phyloP scores from a whole-genome alignment of 169 alveolate genomes.

The Cystoisospora suis region DNA sequence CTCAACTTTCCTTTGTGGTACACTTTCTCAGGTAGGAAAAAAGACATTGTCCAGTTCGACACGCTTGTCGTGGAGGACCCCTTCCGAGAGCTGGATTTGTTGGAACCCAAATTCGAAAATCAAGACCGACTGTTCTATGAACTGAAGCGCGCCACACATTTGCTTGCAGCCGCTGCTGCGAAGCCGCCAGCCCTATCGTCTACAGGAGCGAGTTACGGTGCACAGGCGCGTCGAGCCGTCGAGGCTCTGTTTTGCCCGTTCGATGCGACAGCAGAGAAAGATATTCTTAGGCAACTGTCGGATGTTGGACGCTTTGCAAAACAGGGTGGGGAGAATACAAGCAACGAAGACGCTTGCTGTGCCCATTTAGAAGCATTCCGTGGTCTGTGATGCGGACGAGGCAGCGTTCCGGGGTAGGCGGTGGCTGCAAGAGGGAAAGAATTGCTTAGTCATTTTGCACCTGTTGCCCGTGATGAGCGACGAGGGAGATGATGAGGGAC shows the following conservation, averaged over 20 bases:
- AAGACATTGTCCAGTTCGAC: not conserved
- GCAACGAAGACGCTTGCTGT: too few relatives aligned
- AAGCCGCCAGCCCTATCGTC: too few relatives aligned
- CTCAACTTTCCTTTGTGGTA: too few relatives aligned
- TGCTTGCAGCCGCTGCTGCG: not conserved
- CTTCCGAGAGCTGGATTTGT: not conserved
- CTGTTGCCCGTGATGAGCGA: too few relatives aligned
- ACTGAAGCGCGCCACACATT: not conserved
- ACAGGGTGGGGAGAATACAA: too few relatives aligned
- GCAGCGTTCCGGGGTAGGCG: too few relatives aligned
- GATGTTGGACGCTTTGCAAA: not conserved
- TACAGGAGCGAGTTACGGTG: too few relatives aligned
- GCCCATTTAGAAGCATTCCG: too few relatives aligned
- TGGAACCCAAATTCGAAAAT: not conserved
- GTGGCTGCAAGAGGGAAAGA: too few relatives aligned
- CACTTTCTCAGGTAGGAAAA: constrained; percentile 10
- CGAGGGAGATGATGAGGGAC: too few relatives aligned
- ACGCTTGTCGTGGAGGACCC: constrained; percentile 24
- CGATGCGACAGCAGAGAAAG: not conserved
- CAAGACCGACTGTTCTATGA: constrained; percentile 22
- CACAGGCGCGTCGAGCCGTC: not conserved
- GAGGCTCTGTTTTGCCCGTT: not conserved
- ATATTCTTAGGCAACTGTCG: not conserved
- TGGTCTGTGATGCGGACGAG: too few relatives aligned
- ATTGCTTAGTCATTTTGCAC: too few relatives aligned